phyloP scores from a whole-genome alignment of 352 stramenopile genomes.

The Phytopythium mirpurense region DNA sequence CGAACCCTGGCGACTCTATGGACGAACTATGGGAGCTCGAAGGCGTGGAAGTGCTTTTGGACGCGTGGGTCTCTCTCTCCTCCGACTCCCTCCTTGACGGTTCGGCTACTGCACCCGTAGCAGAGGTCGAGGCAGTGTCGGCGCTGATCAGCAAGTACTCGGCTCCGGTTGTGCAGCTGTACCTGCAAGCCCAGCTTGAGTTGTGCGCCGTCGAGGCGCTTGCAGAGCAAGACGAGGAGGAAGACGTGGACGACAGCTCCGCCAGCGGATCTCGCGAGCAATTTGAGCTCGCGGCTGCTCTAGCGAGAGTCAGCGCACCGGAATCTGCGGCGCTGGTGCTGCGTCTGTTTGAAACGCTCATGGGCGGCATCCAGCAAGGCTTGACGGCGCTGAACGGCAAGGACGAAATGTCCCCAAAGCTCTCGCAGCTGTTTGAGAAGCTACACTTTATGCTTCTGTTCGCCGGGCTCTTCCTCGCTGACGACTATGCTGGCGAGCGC shows the following conservation, averaged over 20 bases:
- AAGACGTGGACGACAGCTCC: conserved; percentile 82
- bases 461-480: conserved; percentile 62
- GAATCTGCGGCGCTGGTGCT: conserved; percentile 49
- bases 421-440: conserved; percentile 74
- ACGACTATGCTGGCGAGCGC: conserved; percentile 73
- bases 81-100: conserved; percentile 53
- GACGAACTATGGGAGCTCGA: conserved; percentile 84
- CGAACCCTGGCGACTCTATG: conserved; percentile 36
- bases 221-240: conserved; percentile 70
- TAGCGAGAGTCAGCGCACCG: conserved; percentile 58
- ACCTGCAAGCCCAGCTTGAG: conserved; percentile 71
- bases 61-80: conserved; percentile 74
- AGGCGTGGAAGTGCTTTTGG: conserved; percentile 70
- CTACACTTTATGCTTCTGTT: conserved; percentile 81
- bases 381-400: conserved; percentile 35
- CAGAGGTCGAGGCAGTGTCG: conserved; percentile 31
- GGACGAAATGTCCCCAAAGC: conserved; percentile 42
- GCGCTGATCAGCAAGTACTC: conserved; percentile 50
- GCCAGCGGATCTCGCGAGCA: conserved; percentile 57
- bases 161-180: conserved; percentile 62
- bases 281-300: conserved; percentile 60
- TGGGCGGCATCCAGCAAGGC: conserved; percentile 38
- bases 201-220: conserved; percentile 60
- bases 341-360: conserved; percentile 57
- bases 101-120: conserved; percentile 14